Conservation (phyloP, 441 rosid species). For the Lepidium campestre region DNA sequence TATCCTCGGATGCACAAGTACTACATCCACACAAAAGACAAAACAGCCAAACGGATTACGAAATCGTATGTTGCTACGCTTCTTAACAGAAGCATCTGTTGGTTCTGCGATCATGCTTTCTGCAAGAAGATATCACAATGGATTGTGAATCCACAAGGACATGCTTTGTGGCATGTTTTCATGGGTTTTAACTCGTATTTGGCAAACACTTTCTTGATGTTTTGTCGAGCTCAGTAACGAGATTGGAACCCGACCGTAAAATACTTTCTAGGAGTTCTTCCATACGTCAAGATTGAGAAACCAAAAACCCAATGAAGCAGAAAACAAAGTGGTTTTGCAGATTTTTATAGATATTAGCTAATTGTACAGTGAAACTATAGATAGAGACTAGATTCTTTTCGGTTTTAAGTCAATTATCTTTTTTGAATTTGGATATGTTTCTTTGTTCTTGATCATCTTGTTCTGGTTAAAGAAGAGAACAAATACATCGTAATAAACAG, state of each 20-base stretch:
- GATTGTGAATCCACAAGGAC: constrained; percentile 81
- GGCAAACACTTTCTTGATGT: constrained; percentile 87
- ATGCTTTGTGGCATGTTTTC: constrained; percentile 77
- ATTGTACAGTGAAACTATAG: too few relatives aligned
- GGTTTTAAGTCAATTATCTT: too few relatives aligned
- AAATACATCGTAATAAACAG: too few relatives aligned
- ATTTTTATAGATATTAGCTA: too few relatives aligned
- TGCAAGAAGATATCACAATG: constrained; percentile 52
- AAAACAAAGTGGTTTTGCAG: too few relatives aligned
- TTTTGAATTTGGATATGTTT: neutral
- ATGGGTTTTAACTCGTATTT: constrained; percentile 85
- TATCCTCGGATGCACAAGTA: constrained; percentile 89
- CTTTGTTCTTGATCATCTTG: neutral
- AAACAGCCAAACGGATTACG: constrained; percentile 58
- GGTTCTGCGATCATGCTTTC: constrained; percentile 62
- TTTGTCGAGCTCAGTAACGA: constrained; percentile 83
- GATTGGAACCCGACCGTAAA: constrained; percentile 77
- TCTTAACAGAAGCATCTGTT: constrained; percentile 51
- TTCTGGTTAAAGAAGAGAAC: neutral
- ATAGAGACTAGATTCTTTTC: too few relatives aligned
- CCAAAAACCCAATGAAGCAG: constrained; percentile 69
- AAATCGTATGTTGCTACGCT: constrained; percentile 65
- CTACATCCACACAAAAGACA: constrained; percentile 74
- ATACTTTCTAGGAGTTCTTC: constrained; percentile 51
- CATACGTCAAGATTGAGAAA: constrained; percentile 75